Evolutionary conservation across 257 asterid genomes (phyloP).

Genomic region (Penstemon eatonii): DNA sequence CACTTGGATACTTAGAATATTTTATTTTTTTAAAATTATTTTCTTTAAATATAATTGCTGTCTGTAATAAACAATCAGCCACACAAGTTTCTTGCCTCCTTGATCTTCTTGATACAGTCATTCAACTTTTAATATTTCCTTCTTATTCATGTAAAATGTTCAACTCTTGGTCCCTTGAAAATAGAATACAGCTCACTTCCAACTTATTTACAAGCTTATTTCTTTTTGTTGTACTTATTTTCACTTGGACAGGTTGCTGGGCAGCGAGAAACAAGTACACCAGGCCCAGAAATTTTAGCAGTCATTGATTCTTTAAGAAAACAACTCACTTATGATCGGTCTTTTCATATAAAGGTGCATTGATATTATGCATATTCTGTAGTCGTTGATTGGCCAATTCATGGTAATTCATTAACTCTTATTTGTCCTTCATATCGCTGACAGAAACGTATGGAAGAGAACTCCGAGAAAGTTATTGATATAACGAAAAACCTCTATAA

Average conservation of each 20-base stretch:
- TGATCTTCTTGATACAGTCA: neutral
- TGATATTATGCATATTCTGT: slow-evolving; percentile 25
- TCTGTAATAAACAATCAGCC: neutral
- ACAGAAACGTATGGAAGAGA: slow-evolving; percentile 75
- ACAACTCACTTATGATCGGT: slow-evolving; percentile 60
- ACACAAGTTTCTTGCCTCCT: neutral
- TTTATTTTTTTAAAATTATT: neutral
- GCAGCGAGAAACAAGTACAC: slow-evolving; percentile 39
- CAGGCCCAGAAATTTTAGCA: slow-evolving; percentile 44
- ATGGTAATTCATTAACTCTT: slow-evolving; percentile 18
- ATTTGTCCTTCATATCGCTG: slow-evolving; percentile 29
- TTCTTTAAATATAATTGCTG: slow-evolving; percentile 15
- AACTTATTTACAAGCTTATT: slow-evolving; percentile 8
- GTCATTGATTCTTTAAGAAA: slow-evolving; percentile 55
- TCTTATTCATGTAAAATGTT: slow-evolving; percentile 3
- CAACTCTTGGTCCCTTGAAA: slow-evolving; percentile 9
- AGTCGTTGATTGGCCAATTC: slow-evolving; percentile 25
- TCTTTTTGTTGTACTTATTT: slow-evolving; percentile 23
- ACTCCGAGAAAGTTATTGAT: slow-evolving; percentile 58
- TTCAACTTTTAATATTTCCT: neutral
- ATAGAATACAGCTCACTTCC: neutral
- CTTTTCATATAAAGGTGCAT: slow-evolving; percentile 64
- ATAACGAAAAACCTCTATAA: slow-evolving; percentile 50
- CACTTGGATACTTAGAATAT: neutral
- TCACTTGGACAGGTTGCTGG: slow-evolving; percentile 47